Percentiles rank a stretch among this genome's conserved stretches.
Evolutionary conservation across 257 asterid genomes (phyloP).

Genomic region (Jacaranda mimosifolia): DNA sequence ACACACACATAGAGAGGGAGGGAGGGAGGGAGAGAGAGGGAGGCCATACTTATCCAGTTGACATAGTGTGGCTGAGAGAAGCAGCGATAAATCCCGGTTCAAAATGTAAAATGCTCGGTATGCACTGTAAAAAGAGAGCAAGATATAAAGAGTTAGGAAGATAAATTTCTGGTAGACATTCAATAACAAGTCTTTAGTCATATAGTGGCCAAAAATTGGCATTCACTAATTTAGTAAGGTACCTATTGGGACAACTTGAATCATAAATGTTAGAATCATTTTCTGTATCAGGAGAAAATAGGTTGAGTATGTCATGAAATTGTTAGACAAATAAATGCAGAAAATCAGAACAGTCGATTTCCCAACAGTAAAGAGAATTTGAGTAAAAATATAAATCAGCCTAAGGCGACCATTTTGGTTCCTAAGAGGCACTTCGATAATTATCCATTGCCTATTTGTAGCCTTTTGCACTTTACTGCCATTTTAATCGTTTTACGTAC

Average conservation of each 20-base stretch:
- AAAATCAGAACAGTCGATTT: neutral
- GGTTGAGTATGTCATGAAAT: neutral
- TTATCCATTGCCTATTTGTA: too few species aligned
- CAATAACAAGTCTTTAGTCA: neutral
- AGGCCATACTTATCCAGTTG: constrained; percentile 78
- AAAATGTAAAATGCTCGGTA: constrained; percentile 77
- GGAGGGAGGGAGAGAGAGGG: constrained; percentile 32
- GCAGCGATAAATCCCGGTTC: constrained; percentile 96
- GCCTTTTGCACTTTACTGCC: too few species aligned
- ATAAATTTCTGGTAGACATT: neutral
- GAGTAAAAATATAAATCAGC: too few species aligned
- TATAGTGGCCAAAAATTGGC: neutral
- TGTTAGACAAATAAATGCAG: neutral
- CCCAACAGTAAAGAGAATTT: too few species aligned
- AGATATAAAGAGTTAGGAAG: neutral
- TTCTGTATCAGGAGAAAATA: neutral
- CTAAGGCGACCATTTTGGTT: too few species aligned
- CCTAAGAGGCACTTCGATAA: too few species aligned
- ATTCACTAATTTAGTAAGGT: neutral
- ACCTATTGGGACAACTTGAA: neutral
- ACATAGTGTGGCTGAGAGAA: constrained; percentile 85
- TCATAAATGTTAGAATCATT: neutral
- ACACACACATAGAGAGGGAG: neutral
- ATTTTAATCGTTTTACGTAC: too few species aligned
- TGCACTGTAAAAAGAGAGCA: constrained; percentile 63